These are phyloP conservation scores for Clitoria ternatea DNA, from an alignment of 306 rosid species.

Conservation along the genomic window DNA sequence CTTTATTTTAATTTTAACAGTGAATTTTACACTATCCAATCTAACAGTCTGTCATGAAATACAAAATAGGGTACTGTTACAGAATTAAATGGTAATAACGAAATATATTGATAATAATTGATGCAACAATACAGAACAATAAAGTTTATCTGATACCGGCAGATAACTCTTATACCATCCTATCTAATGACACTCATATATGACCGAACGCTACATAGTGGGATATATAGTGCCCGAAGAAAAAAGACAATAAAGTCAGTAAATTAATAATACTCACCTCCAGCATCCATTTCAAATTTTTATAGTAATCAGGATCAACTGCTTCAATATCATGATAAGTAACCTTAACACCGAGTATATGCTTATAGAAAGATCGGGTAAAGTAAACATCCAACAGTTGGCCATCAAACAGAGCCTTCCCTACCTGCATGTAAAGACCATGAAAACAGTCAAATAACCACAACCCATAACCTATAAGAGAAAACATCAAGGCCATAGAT, in stretches of 20 bases:
- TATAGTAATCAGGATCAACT: conserved; percentile 97
- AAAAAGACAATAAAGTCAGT: conserved; percentile 1
- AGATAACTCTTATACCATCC: neutral
- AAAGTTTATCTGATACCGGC: neutral
- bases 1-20: too few species aligned
- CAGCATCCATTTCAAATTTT: conserved; percentile 97
- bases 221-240: neutral
- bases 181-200: neutral
- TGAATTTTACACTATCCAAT: neutral
- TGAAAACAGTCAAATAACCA: conserved; percentile 16
- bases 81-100: too few species aligned
- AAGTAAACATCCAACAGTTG: conserved; percentile 98
- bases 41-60: neutral
- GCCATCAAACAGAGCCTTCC: conserved; percentile 95
- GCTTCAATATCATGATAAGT: conserved; percentile 99
- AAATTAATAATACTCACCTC: conserved; percentile 62
- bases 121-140: neutral
- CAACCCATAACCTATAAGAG: neutral
- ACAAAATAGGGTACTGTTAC: neutral
- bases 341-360: conserved; percentile 94
- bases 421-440: conserved; percentile 64
- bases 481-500: neutral
- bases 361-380: conserved; percentile 97
- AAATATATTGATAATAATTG: too few species aligned
- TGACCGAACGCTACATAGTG: neutral